Conservation (phyloP, 2,329 filamentous ascomycete species). For the Fusarium siculi region DNA sequence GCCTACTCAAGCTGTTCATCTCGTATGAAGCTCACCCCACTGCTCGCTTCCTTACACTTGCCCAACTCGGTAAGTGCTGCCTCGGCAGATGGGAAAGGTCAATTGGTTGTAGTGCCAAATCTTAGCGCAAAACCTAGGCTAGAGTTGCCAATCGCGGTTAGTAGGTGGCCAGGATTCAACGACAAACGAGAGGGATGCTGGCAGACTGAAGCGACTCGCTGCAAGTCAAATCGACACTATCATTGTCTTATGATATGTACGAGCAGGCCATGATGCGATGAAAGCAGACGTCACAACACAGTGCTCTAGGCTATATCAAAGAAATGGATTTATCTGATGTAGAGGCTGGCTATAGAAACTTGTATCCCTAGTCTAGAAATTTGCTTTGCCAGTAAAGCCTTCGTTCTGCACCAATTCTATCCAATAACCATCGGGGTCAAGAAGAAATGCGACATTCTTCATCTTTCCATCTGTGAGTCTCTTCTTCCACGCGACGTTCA, state of each 20-base stretch:
- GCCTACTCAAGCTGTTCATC: not conserved
- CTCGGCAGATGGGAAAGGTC: not conserved
- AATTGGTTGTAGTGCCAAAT: not conserved
- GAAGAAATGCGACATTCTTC: not conserved
- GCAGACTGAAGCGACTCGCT: not conserved
- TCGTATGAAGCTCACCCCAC: not conserved
- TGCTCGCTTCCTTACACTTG: not conserved
- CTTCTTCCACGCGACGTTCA: not conserved
- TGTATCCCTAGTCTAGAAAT: not conserved
- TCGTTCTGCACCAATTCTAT: not conserved
- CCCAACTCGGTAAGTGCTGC: not conserved
- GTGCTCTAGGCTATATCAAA: accelerated
- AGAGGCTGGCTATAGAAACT: not conserved
- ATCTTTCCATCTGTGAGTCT: not conserved
- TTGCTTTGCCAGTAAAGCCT: not conserved
- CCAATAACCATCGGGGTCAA: not conserved
- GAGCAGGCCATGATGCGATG: not conserved
- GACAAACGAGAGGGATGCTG: not conserved
- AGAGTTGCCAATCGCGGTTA: not conserved
- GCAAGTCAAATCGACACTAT: not conserved
- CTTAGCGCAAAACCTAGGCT: not conserved
- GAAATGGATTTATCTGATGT: not conserved
- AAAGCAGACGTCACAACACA: accelerated
- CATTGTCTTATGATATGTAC: not conserved
- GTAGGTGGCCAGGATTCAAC: not conserved